Conservation (phyloP, 371 early-diverging fungal species). For the Mortierella sp. region DNA sequence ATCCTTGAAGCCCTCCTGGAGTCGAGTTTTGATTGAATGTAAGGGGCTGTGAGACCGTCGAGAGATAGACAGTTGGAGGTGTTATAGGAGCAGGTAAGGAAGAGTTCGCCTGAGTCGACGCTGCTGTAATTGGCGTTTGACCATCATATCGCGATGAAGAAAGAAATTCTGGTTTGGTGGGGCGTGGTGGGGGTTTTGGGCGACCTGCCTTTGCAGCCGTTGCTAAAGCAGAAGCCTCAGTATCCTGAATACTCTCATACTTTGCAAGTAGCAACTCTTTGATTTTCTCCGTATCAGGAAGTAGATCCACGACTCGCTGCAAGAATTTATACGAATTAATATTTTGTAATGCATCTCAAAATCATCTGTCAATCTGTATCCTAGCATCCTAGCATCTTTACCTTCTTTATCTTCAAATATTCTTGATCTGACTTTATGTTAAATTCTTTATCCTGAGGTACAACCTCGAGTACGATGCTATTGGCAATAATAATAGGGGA, state of each 20-base stretch:
- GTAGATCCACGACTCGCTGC: slow-evolving; percentile 50
- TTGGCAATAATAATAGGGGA: neutral
- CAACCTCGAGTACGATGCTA: slow-evolving; percentile 70
- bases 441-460: slow-evolving; percentile 61
- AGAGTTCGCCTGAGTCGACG: slow-evolving; percentile 1
- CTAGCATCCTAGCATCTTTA: slow-evolving; percentile 25
- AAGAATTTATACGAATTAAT: slow-evolving; percentile 21
- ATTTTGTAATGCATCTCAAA: neutral
- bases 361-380: neutral
- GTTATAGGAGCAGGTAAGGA: slow-evolving; percentile 22
- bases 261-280: slow-evolving; percentile 31
- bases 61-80: neutral
- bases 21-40: slow-evolving; percentile 2
- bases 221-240: slow-evolving; percentile 34
- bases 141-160: slow-evolving; percentile 27
- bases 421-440: slow-evolving; percentile 55
- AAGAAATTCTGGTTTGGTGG: slow-evolving; percentile 43
- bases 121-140: slow-evolving; percentile 13
- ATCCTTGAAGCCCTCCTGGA: neutral
- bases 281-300: slow-evolving; percentile 42
- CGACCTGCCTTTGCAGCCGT: slow-evolving; percentile 40
- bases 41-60: neutral
- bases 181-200: slow-evolving; percentile 49
- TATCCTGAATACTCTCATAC: slow-evolving; percentile 40
- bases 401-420: slow-evolving; percentile 62